Conservation (phyloP, 345 rosid genomes). For the Nephelium lappaceum region DNA sequence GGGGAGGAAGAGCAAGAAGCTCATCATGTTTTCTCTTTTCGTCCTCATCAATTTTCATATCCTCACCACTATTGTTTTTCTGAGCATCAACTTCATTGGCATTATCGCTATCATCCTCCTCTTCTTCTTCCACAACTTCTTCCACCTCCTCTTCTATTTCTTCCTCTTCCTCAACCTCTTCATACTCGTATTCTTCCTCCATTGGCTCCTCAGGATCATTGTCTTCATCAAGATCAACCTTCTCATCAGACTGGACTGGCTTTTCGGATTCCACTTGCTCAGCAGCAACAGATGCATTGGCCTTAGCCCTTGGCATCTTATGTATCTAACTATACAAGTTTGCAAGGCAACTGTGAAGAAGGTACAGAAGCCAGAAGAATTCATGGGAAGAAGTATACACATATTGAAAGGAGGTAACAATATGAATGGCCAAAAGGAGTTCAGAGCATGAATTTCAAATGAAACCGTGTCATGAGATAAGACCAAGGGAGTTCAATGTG, state of each 20-base stretch:
- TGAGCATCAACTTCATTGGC: conserved; percentile 23
- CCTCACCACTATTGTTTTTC: conserved; percentile 22
- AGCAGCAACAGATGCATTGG: conserved; percentile 40
- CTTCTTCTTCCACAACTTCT: conserved; percentile 43
- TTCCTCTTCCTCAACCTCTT: conserved; percentile 54
- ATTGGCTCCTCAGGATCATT: conserved; percentile 50
- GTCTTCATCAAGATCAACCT: conserved; percentile 60
- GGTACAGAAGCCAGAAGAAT: conserved; percentile 75
- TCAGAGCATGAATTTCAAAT: conserved; percentile 48
- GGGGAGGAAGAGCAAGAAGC: conserved; percentile 71
- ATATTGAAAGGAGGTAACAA: conserved; percentile 65
- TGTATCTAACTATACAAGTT: conserved; percentile 50
- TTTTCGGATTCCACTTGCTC: conserved; percentile 51
- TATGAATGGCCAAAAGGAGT: conserved; percentile 55
- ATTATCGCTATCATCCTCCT: conserved; percentile 31
- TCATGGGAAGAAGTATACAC: conserved; percentile 60
- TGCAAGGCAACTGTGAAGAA: conserved; percentile 62
- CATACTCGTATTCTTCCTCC: conserved; percentile 73
- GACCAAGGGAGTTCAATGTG: conserved; percentile 44
- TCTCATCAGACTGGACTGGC: conserved; percentile 35
- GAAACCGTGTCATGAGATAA: conserved; percentile 41
- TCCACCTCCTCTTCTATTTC: conserved; percentile 49
- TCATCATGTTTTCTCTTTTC: conserved; percentile 55
- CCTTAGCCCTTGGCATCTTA: conserved; percentile 67
- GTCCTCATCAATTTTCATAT: conserved; percentile 33